These are phyloP conservation scores for Hericium alpestre DNA, from an alignment of 768 basidiomycete species.

Conservation along the genomic window DNA sequence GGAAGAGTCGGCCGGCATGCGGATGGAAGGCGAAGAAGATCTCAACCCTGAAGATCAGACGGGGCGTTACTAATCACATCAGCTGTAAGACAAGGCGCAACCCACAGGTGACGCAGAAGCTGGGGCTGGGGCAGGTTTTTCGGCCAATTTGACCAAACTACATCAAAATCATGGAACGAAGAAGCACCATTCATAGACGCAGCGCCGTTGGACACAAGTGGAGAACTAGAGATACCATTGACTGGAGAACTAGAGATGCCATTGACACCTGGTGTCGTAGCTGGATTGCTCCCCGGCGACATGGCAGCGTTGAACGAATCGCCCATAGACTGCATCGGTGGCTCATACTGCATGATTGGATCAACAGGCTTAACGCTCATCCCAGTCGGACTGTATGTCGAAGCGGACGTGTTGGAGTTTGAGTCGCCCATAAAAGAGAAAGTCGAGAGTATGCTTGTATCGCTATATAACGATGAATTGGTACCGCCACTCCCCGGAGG, in stretches of 20 bases:
- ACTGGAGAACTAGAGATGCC: not conserved
- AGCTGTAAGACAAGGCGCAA: not conserved
- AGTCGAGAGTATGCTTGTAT: not conserved
- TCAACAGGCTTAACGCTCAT: too few species aligned
- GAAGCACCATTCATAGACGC: too few species aligned
- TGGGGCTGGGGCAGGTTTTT: conserved; percentile 49
- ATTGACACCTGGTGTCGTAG: too few species aligned
- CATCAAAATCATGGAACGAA: not conserved
- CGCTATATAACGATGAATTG: conserved; percentile 1
- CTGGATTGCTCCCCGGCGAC: not conserved
- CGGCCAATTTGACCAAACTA: conserved; percentile 36
- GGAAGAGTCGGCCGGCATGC: conserved; percentile 60
- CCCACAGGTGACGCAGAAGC: conserved; percentile 56
- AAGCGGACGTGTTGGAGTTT: not conserved
- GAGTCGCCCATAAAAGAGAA: not conserved
- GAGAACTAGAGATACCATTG: not conserved
- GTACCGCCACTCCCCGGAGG: not conserved
- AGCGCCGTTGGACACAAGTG: not conserved
- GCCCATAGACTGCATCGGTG: not conserved
- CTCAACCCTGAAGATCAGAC: conserved; percentile 40
- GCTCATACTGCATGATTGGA: too few species aligned
- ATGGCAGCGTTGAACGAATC: not conserved
- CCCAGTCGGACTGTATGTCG: too few species aligned
- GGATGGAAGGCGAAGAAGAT: conserved; percentile 75
- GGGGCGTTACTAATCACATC: not conserved